Evolutionary conservation across 352 stramenopile species (phyloP).

Genomic region (Pythium coloratum): DNA sequence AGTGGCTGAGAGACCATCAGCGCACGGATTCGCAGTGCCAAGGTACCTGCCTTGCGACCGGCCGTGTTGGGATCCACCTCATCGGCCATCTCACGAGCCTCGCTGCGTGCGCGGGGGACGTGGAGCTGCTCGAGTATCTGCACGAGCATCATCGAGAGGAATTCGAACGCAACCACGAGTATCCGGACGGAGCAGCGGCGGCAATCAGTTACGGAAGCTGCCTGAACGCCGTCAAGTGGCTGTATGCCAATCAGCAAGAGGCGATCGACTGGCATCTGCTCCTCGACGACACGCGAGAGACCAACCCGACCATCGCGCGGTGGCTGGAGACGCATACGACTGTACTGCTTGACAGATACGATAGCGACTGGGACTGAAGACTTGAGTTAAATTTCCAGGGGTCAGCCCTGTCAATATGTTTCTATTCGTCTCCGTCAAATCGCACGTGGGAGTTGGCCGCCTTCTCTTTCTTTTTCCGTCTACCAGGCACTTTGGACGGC

Average conservation of each 20-base stretch:
- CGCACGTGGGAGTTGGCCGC: slow-evolving; percentile 31
- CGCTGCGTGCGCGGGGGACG: not conserved
- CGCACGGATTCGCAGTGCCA: not conserved
- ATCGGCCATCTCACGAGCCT: not conserved
- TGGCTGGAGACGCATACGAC: too few relatives aligned
- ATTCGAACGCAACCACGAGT: not conserved
- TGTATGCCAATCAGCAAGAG: not conserved
- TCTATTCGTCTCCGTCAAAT: slow-evolving; percentile 34
- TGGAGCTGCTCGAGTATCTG: not conserved
- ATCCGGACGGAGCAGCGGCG: not conserved
- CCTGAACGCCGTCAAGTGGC: not conserved
- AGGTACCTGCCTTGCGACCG: not conserved
- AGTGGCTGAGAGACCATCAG: not conserved
- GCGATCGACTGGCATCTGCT: not conserved
- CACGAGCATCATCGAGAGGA: not conserved
- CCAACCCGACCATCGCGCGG: too few relatives aligned
- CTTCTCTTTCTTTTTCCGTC: slow-evolving; percentile 20
- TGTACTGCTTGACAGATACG: too few relatives aligned
- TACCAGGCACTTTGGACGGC: slow-evolving; percentile 1
- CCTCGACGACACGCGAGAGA: too few relatives aligned
- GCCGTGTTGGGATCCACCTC: too few relatives aligned
- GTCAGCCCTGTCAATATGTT: not conserved
- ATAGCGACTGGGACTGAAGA: too few relatives aligned
- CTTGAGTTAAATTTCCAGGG: too few relatives aligned
- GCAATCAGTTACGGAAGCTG: too few relatives aligned